Conservation (phyloP, 805 yeast genomes). For the Ogataea kodamae region DNA sequence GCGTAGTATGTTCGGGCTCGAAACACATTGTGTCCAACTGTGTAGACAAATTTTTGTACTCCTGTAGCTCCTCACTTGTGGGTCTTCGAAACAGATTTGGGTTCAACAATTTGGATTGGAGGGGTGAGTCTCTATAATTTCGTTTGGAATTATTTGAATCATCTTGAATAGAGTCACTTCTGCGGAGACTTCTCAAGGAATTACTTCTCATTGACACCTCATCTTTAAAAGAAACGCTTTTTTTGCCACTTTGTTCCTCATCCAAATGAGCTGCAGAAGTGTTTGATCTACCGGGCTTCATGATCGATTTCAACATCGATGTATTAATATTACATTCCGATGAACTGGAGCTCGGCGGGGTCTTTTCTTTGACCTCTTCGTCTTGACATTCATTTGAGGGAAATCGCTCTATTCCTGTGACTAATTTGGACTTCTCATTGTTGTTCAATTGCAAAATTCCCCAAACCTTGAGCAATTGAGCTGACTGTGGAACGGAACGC, state of each 20-base stretch:
- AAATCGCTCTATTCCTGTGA: background rate
- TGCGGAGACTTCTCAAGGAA: conserved; percentile 7
- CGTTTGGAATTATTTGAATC: conserved; percentile 2
- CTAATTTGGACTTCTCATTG: conserved; percentile 2
- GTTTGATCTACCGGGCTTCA: conserved; percentile 14
- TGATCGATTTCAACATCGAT: conserved; percentile 18
- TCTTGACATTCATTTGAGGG: too few relatives aligned
- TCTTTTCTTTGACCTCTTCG: too few relatives aligned
- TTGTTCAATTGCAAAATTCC: conserved; percentile 11
- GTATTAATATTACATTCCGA: conserved; percentile 6
- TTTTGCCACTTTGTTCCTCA: conserved; percentile 14
- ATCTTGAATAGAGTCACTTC: conserved; percentile 7
- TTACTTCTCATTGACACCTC: conserved; percentile 15
- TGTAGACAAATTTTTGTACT: conserved; percentile 2
- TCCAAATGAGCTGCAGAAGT: conserved; percentile 4
- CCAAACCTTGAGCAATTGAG: conserved; percentile 15
- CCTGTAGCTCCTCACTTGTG: conserved; percentile 2
- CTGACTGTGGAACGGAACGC: conserved; percentile 3
- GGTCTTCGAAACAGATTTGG: conserved; percentile 8
- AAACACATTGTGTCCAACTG: conserved; percentile 15
- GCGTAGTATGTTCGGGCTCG: conserved; percentile 24
- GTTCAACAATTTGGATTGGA: conserved; percentile 10
- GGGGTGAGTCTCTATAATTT: conserved; percentile 5
- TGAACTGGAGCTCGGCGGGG: background rate
- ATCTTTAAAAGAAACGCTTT: conserved; percentile 21